phyloP scores from a whole-genome alignment of 257 asterid genomes.

The Nicotiana sylvestris region DNA sequence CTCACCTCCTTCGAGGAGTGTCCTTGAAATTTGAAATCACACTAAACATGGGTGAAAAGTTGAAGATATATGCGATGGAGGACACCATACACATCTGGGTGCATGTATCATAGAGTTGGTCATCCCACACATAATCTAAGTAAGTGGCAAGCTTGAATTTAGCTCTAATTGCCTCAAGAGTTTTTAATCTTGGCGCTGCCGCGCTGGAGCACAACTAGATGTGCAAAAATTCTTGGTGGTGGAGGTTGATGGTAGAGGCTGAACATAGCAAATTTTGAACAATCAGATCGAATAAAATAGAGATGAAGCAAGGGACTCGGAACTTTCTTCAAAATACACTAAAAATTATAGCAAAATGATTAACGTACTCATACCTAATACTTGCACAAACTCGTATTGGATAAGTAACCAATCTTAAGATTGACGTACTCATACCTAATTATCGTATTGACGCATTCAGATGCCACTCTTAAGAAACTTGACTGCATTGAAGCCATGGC shows the following conservation, averaged over 20 bases:
- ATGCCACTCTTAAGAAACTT: background rate
- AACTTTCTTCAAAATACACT: background rate
- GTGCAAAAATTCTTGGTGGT: background rate
- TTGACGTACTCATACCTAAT: no score
- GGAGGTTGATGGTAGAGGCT: background rate
- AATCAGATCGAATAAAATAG: background rate
- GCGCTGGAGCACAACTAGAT: background rate
- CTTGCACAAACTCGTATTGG: background rate
- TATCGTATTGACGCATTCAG: background rate
- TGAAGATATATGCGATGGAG: background rate
- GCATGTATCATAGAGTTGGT: background rate
- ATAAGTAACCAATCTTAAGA: background rate
- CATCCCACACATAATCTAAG: background rate
- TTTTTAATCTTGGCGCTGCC: background rate
- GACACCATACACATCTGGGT: background rate
- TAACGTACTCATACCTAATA: background rate
- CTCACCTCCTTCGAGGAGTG: background rate
- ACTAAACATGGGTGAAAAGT: background rate
- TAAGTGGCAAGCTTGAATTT: background rate
- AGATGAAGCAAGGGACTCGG: background rate
- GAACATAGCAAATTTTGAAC: background rate
- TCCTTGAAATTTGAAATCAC: background rate
- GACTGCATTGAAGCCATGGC: background rate
- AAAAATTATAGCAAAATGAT: background rate
- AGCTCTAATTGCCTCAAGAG: background rate